Percentiles rank a stretch among this genome's conserved stretches.
Conservation (phyloP, 257 asterid genomes). For the Solanum raphanifolium region DNA sequence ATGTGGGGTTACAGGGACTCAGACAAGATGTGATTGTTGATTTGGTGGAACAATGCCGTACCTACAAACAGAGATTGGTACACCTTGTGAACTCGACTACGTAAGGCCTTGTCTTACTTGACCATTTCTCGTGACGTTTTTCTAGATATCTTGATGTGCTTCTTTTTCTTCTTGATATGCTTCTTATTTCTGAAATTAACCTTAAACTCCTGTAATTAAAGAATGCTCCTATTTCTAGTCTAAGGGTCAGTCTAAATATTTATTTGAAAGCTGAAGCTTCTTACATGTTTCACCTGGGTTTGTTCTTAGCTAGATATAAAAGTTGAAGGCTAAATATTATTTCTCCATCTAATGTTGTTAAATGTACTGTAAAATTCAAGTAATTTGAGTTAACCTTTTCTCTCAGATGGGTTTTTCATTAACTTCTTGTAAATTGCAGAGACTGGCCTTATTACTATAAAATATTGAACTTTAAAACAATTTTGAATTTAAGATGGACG, state of each 20-base stretch:
- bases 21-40: conserved; percentile 19
- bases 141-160: not conserved
- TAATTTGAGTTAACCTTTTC: not conserved
- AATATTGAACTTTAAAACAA: not conserved
- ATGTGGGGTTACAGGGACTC: conserved; percentile 49
- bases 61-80: conserved; percentile 8
- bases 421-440: not conserved
- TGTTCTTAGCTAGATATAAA: not conserved
- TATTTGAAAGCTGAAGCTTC: not conserved
- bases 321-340: not conserved
- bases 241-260: not conserved
- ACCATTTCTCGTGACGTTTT: not conserved
- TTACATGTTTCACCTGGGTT: not conserved
- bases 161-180: not conserved
- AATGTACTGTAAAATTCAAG: not conserved
- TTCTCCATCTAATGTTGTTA: not conserved
- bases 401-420: not conserved
- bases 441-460: not conserved
- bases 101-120: conserved; percentile 1
- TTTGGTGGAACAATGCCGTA: conserved; percentile 12
- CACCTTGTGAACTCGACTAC: conserved; percentile 9
- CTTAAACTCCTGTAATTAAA: not conserved
- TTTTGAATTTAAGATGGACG: not conserved
- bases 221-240: not conserved
- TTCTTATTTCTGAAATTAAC: not conserved